phyloP scores from a whole-genome alignment of 768 basidiomycete species.

The Russula sp. region DNA sequence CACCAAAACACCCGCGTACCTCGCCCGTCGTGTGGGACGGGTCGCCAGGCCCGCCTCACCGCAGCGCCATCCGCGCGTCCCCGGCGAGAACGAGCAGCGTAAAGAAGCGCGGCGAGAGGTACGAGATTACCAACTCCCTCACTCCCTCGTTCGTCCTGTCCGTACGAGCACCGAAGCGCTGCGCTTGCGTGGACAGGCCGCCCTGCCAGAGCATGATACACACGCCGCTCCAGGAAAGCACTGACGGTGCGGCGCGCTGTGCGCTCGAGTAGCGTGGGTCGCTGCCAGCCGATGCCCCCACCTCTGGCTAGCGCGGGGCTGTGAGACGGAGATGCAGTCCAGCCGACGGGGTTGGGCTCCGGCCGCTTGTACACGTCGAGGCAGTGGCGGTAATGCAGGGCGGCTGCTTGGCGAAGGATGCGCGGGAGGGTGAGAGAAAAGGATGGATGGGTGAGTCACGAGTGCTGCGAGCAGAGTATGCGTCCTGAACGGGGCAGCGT shows the following conservation, averaged over 20 bases:
- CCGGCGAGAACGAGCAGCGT: slow-evolving; percentile 28
- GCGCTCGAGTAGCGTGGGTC: neutral
- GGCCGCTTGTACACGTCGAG: slow-evolving; percentile 1
- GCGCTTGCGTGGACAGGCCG: slow-evolving; percentile 19
- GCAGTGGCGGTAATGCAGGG: neutral
- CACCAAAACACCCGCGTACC: neutral
- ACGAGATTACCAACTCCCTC: slow-evolving; percentile 30
- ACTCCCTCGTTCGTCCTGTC: neutral
- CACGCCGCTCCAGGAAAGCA: slow-evolving; percentile 38
- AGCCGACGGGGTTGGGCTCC: slow-evolving; percentile 2
- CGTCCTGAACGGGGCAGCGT: slow-evolving; percentile 12
- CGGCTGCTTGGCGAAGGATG: neutral
- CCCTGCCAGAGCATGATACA: slow-evolving; percentile 36
- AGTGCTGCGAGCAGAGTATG: slow-evolving; percentile 36
- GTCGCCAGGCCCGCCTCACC: neutral
- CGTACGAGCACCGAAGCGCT: neutral
- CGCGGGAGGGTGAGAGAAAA: slow-evolving; percentile 36
- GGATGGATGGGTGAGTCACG: slow-evolving; percentile 43
- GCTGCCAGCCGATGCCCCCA: slow-evolving; percentile 1
- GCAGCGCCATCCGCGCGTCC: neutral
- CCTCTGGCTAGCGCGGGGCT: neutral
- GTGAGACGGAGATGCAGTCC: neutral
- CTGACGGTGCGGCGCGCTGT: neutral
- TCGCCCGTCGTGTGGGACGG: neutral
- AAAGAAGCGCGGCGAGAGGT: slow-evolving; percentile 44